Conservation (phyloP, 768 basidiomycete genomes). For the Rhodotorula kratochvilovae region DNA sequence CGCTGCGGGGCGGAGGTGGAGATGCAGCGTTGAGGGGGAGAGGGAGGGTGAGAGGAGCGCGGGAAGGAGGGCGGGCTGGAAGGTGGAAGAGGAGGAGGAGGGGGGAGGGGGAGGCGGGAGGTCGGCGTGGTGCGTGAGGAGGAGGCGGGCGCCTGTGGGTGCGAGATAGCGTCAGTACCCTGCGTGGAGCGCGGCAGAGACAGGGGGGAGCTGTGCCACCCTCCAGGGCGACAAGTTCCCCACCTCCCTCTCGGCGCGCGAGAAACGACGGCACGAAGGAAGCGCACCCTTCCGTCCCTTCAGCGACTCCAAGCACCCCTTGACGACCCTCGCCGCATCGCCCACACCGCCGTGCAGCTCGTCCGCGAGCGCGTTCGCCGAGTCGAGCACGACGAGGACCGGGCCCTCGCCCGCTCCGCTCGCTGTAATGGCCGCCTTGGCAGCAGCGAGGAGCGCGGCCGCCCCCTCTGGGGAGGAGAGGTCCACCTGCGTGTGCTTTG, state of each 20-base stretch:
- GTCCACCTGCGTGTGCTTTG: not conserved
- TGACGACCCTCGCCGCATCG: conserved; percentile 2
- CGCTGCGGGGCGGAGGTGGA: conserved; percentile 65
- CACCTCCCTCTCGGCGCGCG: too few relatives aligned
- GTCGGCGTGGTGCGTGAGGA: conserved; percentile 49
- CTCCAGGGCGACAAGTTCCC: too few relatives aligned
- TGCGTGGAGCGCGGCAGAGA: not conserved
- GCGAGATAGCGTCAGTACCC: too few relatives aligned
- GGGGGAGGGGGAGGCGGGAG: conserved; percentile 52
- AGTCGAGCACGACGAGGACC: conserved; percentile 26
- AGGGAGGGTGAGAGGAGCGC: conserved; percentile 62
- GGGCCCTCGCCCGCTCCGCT: not conserved
- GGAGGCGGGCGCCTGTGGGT: conserved; percentile 30
- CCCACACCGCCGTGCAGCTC: not conserved
- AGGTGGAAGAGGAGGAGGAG: conserved; percentile 47
- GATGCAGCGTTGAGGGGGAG: conserved; percentile 61
- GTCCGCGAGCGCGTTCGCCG: conserved; percentile 17
- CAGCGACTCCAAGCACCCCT: not conserved
- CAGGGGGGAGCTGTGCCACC: too few relatives aligned
- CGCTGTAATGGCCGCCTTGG: not conserved
- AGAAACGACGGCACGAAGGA: too few relatives aligned
- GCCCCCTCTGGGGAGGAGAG: not conserved
- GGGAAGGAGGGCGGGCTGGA: conserved; percentile 52
- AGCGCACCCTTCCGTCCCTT: conserved; percentile 6
- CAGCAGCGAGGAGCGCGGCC: not conserved